Conservation (phyloP, 805 yeast species). For the Saturnispora saitoi region DNA sequence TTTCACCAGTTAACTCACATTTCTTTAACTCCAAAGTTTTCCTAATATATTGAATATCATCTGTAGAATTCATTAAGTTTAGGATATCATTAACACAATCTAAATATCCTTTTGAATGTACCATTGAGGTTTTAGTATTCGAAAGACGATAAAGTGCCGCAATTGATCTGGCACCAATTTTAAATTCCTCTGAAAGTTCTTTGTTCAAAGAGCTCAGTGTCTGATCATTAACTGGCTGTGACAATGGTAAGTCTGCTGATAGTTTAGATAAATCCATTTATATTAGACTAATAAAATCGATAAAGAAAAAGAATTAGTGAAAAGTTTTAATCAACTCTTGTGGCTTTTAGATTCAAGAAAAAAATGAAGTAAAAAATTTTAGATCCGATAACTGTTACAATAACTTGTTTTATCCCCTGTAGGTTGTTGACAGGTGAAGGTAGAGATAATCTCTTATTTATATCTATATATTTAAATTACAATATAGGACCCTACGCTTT, state of each 20-base stretch:
- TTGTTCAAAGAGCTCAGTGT: constrained; percentile 40
- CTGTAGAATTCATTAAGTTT: constrained; percentile 17
- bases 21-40: constrained; percentile 29
- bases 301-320: neutral
- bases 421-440: no score
- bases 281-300: neutral
- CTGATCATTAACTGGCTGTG: constrained; percentile 39
- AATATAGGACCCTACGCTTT: neutral
- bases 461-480: neutral
- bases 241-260: constrained; percentile 46
- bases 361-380: neutral
- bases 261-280: constrained; percentile 57
- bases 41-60: constrained; percentile 31
- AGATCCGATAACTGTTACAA: neutral
- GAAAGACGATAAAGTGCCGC: constrained; percentile 59
- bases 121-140: constrained; percentile 39
- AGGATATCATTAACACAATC: constrained; percentile 51
- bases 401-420: neutral
- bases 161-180: constrained; percentile 62
- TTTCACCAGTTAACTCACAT: constrained; percentile 14
- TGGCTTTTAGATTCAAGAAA: neutral
- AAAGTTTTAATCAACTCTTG: neutral
- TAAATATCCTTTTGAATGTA: constrained; percentile 50
- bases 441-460: no score
- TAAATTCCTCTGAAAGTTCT: constrained; percentile 56